These are phyloP conservation scores for Leccinum boreale DNA, from an alignment of 768 basidiomycete species.

Conservation along the genomic window DNA sequence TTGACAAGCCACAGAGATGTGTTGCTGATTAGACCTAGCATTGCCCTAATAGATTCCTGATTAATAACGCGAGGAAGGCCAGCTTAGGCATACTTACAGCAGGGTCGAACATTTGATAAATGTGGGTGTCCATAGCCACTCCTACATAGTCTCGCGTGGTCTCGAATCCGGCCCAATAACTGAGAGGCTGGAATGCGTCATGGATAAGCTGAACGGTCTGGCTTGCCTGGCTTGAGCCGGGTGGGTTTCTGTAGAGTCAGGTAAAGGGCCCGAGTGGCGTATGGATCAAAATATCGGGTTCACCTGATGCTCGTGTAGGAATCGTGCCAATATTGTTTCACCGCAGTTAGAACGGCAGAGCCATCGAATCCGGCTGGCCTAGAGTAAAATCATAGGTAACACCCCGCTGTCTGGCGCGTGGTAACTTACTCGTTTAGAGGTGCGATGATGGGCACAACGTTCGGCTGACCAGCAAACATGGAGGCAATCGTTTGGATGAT, in stretches of 20 bases:
- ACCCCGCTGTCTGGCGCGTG: background rate
- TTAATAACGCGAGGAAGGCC: background rate
- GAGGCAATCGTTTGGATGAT: constrained; percentile 62
- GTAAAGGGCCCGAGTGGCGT: constrained; percentile 1
- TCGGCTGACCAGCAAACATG: constrained; percentile 51
- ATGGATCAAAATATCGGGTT: background rate
- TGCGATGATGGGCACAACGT: constrained; percentile 65
- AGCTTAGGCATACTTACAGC: constrained; percentile 37
- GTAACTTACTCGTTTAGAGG: constrained; percentile 70
- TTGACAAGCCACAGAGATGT: constrained; percentile 60
- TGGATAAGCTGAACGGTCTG: constrained; percentile 67
- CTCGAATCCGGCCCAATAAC: constrained; percentile 67
- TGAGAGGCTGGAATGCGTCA: constrained; percentile 76
- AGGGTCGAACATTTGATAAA: constrained; percentile 71
- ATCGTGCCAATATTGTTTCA: constrained; percentile 65
- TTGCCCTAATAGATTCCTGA: constrained; percentile 30
- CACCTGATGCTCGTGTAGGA: constrained; percentile 75
- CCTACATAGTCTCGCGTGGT: constrained; percentile 50
- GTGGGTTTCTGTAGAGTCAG: constrained; percentile 34
- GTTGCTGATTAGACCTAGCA: constrained; percentile 41
- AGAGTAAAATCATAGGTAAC: constrained; percentile 2
- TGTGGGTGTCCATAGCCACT: constrained; percentile 77
- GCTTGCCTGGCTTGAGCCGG: constrained; percentile 40
- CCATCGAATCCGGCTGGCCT: constrained; percentile 76
- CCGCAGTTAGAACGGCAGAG: constrained; percentile 44